Evolutionary conservation across 1,284 basidiomycete genomes (phyloP).

Genomic region (Somion occarium): DNA sequence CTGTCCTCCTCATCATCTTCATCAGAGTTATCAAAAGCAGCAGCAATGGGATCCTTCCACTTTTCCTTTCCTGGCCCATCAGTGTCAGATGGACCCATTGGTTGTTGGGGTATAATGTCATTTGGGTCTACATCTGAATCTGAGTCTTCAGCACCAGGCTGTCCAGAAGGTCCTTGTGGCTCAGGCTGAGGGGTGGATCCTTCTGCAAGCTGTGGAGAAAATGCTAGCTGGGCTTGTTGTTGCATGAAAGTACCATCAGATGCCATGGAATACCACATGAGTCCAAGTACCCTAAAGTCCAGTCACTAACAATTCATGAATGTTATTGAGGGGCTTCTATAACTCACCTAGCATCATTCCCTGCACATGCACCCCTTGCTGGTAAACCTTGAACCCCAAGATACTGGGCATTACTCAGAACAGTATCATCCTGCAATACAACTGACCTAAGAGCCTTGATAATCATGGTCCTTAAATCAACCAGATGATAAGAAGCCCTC

Average conservation of each 20-base stretch:
- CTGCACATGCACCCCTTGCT: constrained; percentile 25
- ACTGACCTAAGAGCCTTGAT: constrained; percentile 18
- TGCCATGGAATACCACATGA: constrained; percentile 25
- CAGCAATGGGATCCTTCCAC: no score
- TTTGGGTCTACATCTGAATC: constrained; percentile 22
- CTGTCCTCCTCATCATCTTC: constrained; percentile 7
- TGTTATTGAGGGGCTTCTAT: neutral
- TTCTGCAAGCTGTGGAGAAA: neutral
- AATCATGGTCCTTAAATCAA: constrained; percentile 27
- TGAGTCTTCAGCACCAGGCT: constrained; percentile 9
- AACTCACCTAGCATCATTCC: constrained; percentile 32
- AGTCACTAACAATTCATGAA: neutral
- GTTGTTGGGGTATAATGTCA: constrained; percentile 17
- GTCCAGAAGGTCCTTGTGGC: neutral
- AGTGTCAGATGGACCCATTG: no score
- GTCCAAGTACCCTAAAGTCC: constrained; percentile 19
- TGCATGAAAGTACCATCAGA: constrained; percentile 25
- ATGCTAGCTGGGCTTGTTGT: constrained; percentile 10
- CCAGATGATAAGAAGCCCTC: constrained; percentile 21
- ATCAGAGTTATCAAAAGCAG: neutral
- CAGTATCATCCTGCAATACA: constrained; percentile 6
- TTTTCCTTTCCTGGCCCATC: no score
- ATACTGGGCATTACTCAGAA: constrained; percentile 14
- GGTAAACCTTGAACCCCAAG: constrained; percentile 15
- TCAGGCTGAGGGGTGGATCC: neutral